Evolutionary conservation across 2,329 filamentous ascomycete genomes (phyloP).

Genomic region (Penicillium olsonii): DNA sequence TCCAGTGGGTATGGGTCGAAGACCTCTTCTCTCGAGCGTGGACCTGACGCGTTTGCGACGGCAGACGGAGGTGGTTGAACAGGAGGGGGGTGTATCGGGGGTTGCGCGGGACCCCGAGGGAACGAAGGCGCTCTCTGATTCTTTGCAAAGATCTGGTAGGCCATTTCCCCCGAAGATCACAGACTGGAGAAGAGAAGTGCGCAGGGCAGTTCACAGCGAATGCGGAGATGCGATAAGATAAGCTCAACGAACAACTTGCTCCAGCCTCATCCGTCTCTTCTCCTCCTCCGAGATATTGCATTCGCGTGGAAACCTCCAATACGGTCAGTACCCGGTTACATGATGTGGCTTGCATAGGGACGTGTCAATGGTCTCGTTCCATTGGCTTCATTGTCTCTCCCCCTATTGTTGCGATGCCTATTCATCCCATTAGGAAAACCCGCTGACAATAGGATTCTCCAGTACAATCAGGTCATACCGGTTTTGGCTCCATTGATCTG

Average conservation of each 20-base stretch:
- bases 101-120: constrained; percentile 19
- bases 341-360: not conserved
- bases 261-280: constrained; percentile 25
- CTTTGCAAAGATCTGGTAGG: constrained; percentile 42
- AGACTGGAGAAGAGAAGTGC: too few species aligned
- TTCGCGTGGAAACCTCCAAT: constrained; percentile 13
- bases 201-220: constrained; percentile 15
- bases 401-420: constrained; percentile 11
- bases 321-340: constrained; percentile 13
- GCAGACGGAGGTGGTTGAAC: constrained; percentile 29
- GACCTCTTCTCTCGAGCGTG: constrained; percentile 25
- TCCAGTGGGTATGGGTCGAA: constrained; percentile 35
- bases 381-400: constrained; percentile 5
- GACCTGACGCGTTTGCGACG: constrained; percentile 24
- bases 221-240: constrained; percentile 42
- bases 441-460: constrained; percentile 10
- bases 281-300: constrained; percentile 12
- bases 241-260: constrained; percentile 23
- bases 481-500: not conserved
- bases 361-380: not conserved
- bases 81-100: constrained; percentile 35
- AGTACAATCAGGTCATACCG: constrained; percentile 5
- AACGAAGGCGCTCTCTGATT: constrained; percentile 29
- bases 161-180: constrained; percentile 33
- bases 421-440: constrained; percentile 9